Conservation (phyloP, 2,329 filamentous ascomycete species). For the Chaetothyriales sp. region DNA sequence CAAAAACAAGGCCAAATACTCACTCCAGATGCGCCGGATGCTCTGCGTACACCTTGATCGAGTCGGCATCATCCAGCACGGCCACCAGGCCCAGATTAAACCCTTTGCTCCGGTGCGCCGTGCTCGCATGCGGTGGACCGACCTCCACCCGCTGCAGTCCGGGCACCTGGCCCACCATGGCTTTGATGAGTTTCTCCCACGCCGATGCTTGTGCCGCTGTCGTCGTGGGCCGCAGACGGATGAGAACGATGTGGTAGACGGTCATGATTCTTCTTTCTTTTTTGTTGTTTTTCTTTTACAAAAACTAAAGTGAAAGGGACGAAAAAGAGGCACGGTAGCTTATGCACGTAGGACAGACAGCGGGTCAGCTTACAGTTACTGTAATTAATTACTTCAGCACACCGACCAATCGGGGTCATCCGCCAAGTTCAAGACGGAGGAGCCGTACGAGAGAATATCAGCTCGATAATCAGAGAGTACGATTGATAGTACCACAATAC, state of each 20-base stretch:
- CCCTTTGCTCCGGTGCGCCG: constrained; percentile 30
- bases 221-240: constrained; percentile 30
- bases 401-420: no score
- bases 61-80: constrained; percentile 30
- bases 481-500: no score
- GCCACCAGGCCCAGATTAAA: constrained; percentile 35
- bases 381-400: no score
- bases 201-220: constrained; percentile 22
- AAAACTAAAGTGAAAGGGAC: no score
- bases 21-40: constrained; percentile 36
- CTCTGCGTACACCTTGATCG: constrained; percentile 30
- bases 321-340: no score
- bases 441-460: no score
- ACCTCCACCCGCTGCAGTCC: constrained; percentile 26
- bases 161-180: constrained; percentile 32
- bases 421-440: no score
- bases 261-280: constrained; percentile 20
- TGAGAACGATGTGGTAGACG: constrained; percentile 32
- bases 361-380: no score
- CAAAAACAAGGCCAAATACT: constrained; percentile 16
- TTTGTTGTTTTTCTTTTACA: no score
- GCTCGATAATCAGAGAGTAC: no score
- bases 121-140: constrained; percentile 26
- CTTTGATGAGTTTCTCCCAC: constrained; percentile 22
- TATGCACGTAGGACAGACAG: no score